Percentiles rank a stretch among this genome's conserved stretches.
phyloP scores from a whole-genome alignment of 2,329 filamentous ascomycete species.

The Penicillium janthinellum region DNA sequence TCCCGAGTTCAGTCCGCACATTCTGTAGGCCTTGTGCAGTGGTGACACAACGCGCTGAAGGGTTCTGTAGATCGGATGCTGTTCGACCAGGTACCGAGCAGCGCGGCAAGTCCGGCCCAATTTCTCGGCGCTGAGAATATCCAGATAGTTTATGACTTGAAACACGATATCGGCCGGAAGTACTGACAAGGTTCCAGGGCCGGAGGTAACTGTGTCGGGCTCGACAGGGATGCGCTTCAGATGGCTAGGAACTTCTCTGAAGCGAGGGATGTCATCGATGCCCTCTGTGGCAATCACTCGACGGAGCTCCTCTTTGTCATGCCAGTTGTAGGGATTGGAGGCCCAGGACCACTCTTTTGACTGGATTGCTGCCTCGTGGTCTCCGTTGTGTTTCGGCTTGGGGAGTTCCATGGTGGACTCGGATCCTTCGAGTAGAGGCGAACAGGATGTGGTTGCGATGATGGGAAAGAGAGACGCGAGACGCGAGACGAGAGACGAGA shows the following conservation, averaged over 20 bases:
- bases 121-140: not conserved
- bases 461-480: not conserved
- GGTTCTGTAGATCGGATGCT: not conserved
- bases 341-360: not conserved
- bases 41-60: not conserved
- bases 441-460: not conserved
- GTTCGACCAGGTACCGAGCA: not conserved
- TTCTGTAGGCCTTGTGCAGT: not conserved
- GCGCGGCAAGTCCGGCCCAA: constrained; percentile 5
- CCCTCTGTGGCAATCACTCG: not conserved
- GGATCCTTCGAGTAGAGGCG: not conserved
- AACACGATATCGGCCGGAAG: constrained; percentile 8
- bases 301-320: not conserved
- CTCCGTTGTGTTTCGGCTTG: not conserved
- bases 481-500: not conserved
- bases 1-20: not conserved
- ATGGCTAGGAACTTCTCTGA: not conserved
- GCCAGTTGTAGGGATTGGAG: not conserved
- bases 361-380: not conserved
- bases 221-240: not conserved
- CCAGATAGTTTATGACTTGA: constrained; percentile 3
- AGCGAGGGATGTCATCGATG: not conserved
- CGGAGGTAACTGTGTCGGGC: not conserved
- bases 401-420: not conserved
- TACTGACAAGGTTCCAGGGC: not conserved